Conservation (phyloP, 805 yeast genomes). For the Lipomyces yamadae region DNA sequence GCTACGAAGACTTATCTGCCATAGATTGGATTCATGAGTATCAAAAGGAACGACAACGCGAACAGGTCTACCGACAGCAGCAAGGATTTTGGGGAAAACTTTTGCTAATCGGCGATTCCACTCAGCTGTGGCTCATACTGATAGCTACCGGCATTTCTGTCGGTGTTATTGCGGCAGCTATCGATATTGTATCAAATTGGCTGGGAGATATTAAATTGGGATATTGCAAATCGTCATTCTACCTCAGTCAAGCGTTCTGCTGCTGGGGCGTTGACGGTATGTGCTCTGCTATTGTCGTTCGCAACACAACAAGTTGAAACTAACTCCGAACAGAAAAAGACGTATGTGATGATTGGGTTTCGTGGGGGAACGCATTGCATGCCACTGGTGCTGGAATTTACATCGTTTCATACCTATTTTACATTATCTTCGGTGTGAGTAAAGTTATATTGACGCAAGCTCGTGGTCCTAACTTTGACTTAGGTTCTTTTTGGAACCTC, state of each 20-base stretch:
- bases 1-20: conserved; percentile 36
- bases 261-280: conserved; percentile 65
- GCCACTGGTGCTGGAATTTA: conserved; percentile 42
- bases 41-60: conserved; percentile 40
- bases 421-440: conserved; percentile 46
- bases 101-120: conserved; percentile 36
- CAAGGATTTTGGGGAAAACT: conserved; percentile 41
- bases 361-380: conserved; percentile 46
- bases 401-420: conserved; percentile 48
- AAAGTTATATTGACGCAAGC: background rate
- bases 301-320: conserved; percentile 55
- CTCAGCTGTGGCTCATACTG: conserved; percentile 69
- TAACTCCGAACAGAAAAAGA: conserved; percentile 52
- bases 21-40: conserved; percentile 48
- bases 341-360: conserved; percentile 50
- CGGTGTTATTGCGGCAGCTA: conserved; percentile 77
- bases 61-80: conserved; percentile 16
- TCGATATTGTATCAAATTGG: conserved; percentile 82
- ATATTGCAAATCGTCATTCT: conserved; percentile 64
- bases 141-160: conserved; percentile 71
- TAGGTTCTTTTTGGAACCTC: conserved; percentile 46
- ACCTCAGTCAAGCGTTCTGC: conserved; percentile 71
- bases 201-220: conserved; percentile 76
- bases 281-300: conserved; percentile 51
- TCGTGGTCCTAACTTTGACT: background rate